These are phyloP conservation scores for Gracilariopsis chorda DNA, from an alignment of 23 red algal species.

Conservation along the genomic window DNA sequence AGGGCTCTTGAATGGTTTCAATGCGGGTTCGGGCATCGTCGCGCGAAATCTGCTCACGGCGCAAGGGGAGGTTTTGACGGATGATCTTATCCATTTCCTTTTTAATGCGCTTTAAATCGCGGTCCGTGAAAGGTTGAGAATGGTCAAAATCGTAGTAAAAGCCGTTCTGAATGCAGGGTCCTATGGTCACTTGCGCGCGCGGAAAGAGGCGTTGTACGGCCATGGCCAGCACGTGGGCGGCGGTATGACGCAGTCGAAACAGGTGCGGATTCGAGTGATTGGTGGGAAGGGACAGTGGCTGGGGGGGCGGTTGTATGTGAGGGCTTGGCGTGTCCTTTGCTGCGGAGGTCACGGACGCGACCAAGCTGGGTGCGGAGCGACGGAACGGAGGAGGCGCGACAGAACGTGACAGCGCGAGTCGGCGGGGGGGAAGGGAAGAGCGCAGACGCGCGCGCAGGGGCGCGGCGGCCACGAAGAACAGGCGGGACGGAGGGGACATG, in stretches of 20 bases:
- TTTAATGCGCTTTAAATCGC: conserved; percentile 93
- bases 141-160: conserved; percentile 99
- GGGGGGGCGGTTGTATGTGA: neutral
- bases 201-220: conserved; percentile 98
- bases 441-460: neutral
- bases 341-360: neutral
- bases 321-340: no score
- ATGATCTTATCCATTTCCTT: conserved; percentile 99
- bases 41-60: conserved; percentile 70
- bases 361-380: neutral
- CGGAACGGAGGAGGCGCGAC: no score
- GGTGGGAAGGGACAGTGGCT: conserved; percentile 74
- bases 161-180: conserved; percentile 99
- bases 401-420: no score
- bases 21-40: conserved; percentile 77
- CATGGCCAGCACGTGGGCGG: conserved; percentile 98
- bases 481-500: no score
- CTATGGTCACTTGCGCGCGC: conserved; percentile 93
- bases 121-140: conserved; percentile 60
- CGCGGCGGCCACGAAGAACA: neutral
- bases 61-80: conserved; percentile 76
- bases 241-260: conserved; percentile 86
- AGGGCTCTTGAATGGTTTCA: conserved; percentile 72
- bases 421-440: no score
- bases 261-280: conserved; percentile 73